phyloP scores from a whole-genome alignment of 352 stramenopile species.

The Globisporangium rhizosaccharum region DNA sequence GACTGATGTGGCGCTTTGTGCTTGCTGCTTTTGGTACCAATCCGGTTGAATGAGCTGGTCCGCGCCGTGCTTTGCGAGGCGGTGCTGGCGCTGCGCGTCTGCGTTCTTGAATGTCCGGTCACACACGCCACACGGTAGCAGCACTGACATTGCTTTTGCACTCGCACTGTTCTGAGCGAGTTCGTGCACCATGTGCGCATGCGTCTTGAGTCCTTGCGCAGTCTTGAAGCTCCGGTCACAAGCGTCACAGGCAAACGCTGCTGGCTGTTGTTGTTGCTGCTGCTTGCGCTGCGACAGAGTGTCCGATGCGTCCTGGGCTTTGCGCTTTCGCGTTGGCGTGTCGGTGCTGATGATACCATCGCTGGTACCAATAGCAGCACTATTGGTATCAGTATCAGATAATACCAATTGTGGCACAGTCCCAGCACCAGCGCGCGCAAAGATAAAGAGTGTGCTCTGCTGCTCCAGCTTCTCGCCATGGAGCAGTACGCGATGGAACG shows the following conservation, averaged over 20 bases:
- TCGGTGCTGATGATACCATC: neutral
- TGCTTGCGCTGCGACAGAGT: neutral
- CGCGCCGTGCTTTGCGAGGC: slow-evolving; percentile 76
- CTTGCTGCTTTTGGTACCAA: slow-evolving; percentile 50
- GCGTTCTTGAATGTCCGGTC: slow-evolving; percentile 71
- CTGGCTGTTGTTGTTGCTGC: slow-evolving; percentile 1
- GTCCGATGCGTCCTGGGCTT: slow-evolving; percentile 15
- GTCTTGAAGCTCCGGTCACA: slow-evolving; percentile 70
- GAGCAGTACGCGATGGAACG: slow-evolving; percentile 73
- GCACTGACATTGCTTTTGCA: slow-evolving; percentile 6
- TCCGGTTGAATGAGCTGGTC: slow-evolving; percentile 75
- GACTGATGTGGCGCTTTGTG: neutral
- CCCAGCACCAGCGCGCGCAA: slow-evolving; percentile 11
- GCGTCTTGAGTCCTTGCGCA: slow-evolving; percentile 62
- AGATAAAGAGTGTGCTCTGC: slow-evolving; percentile 62
- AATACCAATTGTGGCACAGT: neutral
- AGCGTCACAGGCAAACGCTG: slow-evolving; percentile 33
- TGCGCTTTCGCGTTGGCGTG: slow-evolving; percentile 24
- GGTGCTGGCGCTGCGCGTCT: slow-evolving; percentile 66
- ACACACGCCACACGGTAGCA: slow-evolving; percentile 39
- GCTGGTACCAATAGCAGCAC: neutral
- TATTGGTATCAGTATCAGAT: neutral
- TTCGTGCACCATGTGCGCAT: slow-evolving; percentile 84
- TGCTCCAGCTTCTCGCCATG: slow-evolving; percentile 66
- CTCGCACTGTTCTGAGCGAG: slow-evolving; percentile 21